Evolutionary conservation across 2,329 filamentous ascomycete genomes (phyloP), one percentile per base, ranked within the genome.

Genomic region (Penicillium brasilianum): DNA sequence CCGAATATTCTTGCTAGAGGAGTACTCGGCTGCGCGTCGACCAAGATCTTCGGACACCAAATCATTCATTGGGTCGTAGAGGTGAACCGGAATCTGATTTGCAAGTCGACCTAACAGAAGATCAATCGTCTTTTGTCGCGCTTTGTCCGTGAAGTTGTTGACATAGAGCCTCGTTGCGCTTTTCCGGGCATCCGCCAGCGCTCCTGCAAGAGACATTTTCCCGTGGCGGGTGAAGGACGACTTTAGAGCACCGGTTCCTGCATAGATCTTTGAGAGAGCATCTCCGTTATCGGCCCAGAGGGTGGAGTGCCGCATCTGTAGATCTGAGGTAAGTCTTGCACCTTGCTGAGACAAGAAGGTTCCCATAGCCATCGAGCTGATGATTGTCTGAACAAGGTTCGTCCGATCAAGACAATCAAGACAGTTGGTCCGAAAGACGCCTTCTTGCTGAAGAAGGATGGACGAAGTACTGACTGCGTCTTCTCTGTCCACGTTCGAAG

Each of bases 281-380:
- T 99, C 95, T 22, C 95, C 95, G 72, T 97, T 98, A 76, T 99
- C 95, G 36, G 95, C 95, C 95, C 95, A 99, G 1, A 99, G 83
- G 62, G 88, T 95, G 9, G 92, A 93, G 78, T 99, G 95, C 52
- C 92, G 85, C 79, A 92, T 90, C 90, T 93, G 97, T 70, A 98
- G 93, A 72, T 98, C 93, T 0, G 88, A 85, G 10, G 84, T 83
- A 0, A 91, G 89, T 63, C 82, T 84, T 66, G 92, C 87, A 28
- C 84, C 85, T 62, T 89, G 85, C 67, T 96, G 92, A 14, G 80
- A 79, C 3, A 99, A 80, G 69, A 98, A 98, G 0, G 89, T 83
- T 74, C 97, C 92, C 20, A 97, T 83, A 0, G 93, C 92, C 90
- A 97, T 93, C 71, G 93, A 90, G 60, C 93, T 97, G 69, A 99